A percentile compares a stretch with the other conserved stretches of the same genome.
phyloP scores from a whole-genome alignment of 768 basidiomycete genomes.

The Epithele typhae region DNA sequence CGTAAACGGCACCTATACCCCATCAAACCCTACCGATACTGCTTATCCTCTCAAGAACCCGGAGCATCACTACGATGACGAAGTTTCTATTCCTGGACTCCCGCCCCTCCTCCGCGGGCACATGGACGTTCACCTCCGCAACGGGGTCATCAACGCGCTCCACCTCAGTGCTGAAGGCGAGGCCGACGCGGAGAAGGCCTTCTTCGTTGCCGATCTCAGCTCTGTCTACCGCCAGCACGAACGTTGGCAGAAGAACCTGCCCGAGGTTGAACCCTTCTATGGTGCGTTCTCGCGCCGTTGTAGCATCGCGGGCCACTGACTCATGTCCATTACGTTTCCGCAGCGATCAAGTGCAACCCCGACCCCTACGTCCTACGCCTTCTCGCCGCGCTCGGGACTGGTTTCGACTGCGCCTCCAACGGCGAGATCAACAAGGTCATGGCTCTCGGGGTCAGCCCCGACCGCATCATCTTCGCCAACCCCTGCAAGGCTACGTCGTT shows the following conservation, averaged over 20 bases:
- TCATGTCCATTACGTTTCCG: not conserved
- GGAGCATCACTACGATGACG: constrained; percentile 29
- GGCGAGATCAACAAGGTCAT: constrained; percentile 86
- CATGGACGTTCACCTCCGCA: constrained; percentile 68
- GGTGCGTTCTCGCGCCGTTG: constrained; percentile 49
- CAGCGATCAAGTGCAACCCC: constrained; percentile 97
- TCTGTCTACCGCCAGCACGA: constrained; percentile 82
- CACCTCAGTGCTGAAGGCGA: constrained; percentile 46
- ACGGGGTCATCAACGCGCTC: constrained; percentile 68
- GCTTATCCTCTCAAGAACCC: constrained; percentile 7
- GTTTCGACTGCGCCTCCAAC: constrained; percentile 97
- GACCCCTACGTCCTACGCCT: constrained; percentile 92
- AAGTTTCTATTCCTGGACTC: constrained; percentile 53
- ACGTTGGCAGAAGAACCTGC: constrained; percentile 74
- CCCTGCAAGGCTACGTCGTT: constrained; percentile 97
- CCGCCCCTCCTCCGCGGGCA: constrained; percentile 68
- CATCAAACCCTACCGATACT: constrained; percentile 6
- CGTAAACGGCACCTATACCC: constrained; percentile 17
- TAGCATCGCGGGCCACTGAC: not conserved
- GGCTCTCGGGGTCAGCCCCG: constrained; percentile 65
- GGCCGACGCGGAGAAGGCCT: constrained; percentile 85
- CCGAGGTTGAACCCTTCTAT: constrained; percentile 90
- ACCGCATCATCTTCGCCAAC: constrained; percentile 94
- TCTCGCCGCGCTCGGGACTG: constrained; percentile 83
- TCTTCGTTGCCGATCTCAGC: constrained; percentile 93